phyloP scores from a whole-genome alignment of 306 rosid genomes.

The Begonia peltatifolia region DNA sequence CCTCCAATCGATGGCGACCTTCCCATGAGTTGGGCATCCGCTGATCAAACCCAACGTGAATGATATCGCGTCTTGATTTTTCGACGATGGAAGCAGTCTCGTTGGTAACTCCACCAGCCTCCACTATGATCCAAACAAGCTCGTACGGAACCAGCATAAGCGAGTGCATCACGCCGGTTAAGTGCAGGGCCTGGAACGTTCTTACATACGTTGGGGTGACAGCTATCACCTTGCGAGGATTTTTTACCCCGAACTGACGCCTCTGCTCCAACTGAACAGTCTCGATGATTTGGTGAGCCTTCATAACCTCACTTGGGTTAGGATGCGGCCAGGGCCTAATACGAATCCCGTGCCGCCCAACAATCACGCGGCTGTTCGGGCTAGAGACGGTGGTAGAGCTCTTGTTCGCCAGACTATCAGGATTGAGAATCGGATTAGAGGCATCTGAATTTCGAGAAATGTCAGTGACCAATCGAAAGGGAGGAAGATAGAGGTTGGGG shows the following conservation, averaged over 20 bases:
- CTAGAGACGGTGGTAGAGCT: constrained; percentile 15
- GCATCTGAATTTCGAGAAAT: constrained; percentile 11
- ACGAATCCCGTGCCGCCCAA: constrained; percentile 99
- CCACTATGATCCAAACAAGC: constrained; percentile 88
- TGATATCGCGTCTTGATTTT: constrained; percentile 50
- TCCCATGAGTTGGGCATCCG: constrained; percentile 83
- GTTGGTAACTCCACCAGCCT: constrained; percentile 79
- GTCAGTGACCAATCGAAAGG: constrained; percentile 51
- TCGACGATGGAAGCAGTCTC: constrained; percentile 70
- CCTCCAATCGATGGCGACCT: constrained; percentile 62
- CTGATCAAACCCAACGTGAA: constrained; percentile 55
- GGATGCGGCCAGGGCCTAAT: constrained; percentile 99
- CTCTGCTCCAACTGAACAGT: constrained; percentile 87
- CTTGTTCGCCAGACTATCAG: constrained; percentile 23
- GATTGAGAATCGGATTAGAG: constrained; percentile 11
- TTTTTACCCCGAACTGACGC: constrained; percentile 71
- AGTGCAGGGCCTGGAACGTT: constrained; percentile 84
- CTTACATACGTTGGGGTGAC: constrained; percentile 83
- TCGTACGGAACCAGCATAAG: constrained; percentile 79
- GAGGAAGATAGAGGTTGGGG: constrained; percentile 40
- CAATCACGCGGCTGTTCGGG: constrained; percentile 64
- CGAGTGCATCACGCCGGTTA: constrained; percentile 91
- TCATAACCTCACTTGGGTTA: constrained; percentile 83
- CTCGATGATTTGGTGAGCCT: constrained; percentile 84
- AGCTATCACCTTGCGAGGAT: constrained; percentile 52